Percentiles rank a stretch among this genome's conserved stretches.
phyloP scores from a whole-genome alignment of 495 filamentous ascomycete genomes.

The Pyronema domesticum region DNA sequence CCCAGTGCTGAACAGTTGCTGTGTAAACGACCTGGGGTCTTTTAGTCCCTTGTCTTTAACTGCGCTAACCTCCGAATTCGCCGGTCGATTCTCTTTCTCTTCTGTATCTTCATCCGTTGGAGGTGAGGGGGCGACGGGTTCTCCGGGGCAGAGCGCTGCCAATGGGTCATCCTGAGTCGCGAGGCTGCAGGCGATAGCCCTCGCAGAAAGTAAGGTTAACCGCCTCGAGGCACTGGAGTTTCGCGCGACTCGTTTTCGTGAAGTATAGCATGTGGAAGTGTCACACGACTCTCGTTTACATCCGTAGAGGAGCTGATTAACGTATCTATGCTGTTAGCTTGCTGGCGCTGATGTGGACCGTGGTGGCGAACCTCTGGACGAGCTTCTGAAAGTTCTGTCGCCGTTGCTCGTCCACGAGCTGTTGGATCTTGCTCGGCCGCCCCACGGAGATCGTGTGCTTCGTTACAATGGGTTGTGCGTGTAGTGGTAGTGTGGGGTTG shows the following conservation, averaged over 20 bases:
- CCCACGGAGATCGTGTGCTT: constrained; percentile 35
- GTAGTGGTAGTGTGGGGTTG: constrained; percentile 27
- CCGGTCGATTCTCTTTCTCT: constrained; percentile 5
- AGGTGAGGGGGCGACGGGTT: constrained; percentile 21
- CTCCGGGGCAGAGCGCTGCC: constrained; percentile 45
- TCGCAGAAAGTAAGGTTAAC: constrained; percentile 43
- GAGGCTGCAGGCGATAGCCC: constrained; percentile 59
- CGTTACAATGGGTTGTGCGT: constrained; percentile 32
- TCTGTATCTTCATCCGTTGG: not conserved
- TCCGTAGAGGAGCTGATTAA: constrained; percentile 66
- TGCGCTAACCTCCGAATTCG: constrained; percentile 28
- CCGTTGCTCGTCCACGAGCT: constrained; percentile 34
- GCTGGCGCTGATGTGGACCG: not conserved
- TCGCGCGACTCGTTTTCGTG: constrained; percentile 47
- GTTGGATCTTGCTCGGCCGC: constrained; percentile 31
- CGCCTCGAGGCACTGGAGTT: constrained; percentile 46
- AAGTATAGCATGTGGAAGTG: constrained; percentile 66
- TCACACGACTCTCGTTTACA: constrained; percentile 52
- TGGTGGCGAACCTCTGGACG: constrained; percentile 31
- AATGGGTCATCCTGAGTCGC: constrained; percentile 66
- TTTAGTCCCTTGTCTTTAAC: constrained; percentile 31
- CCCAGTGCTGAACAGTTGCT: constrained; percentile 61
- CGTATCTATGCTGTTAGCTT: constrained; percentile 40
- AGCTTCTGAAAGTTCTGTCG: constrained; percentile 35
- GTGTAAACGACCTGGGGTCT: constrained; percentile 70